These are phyloP conservation scores for Acanthamoeba lenticulata DNA, from an alignment of 208 protist species.

Conservation along the genomic window DNA sequence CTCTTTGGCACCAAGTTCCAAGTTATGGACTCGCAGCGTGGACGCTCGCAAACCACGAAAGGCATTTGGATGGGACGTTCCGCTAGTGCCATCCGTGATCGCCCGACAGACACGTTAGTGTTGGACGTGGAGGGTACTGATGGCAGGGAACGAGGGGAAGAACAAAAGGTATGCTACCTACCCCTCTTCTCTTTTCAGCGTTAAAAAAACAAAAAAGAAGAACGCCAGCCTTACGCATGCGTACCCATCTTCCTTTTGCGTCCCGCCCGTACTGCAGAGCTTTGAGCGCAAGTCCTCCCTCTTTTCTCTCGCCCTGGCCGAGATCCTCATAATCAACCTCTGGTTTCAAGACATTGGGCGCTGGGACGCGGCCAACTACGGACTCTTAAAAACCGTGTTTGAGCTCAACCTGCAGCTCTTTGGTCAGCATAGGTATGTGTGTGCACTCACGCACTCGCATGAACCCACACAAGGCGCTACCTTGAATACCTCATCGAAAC, in stretches of 20 bases:
- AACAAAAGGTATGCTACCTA: constrained; percentile 85
- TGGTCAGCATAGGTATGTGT: constrained; percentile 86
- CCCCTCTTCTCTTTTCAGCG: constrained; percentile 28
- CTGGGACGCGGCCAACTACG: constrained; percentile 95
- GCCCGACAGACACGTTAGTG: constrained; percentile 87
- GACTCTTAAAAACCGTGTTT: constrained; percentile 95
- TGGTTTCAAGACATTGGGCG: constrained; percentile 96
- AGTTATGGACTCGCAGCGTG: constrained; percentile 92
- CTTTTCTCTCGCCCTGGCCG: constrained; percentile 95
- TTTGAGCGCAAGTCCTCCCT: constrained; percentile 97
- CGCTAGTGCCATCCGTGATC: not conserved
- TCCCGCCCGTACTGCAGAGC: constrained; percentile 60
- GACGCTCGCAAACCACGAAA: constrained; percentile 95
- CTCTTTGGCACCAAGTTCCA: constrained; percentile 96
- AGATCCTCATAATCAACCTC: constrained; percentile 98
- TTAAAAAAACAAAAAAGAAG: constrained; percentile 9
- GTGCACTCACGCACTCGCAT: too few species aligned
- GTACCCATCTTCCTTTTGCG: not conserved
- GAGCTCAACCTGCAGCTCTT: constrained; percentile 96
- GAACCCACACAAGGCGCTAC: too few species aligned
- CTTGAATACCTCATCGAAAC: too few species aligned
- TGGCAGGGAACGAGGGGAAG: constrained; percentile 95
- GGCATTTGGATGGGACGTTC: constrained; percentile 86
- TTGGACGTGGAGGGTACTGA: constrained; percentile 98
- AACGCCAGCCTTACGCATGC: not conserved